A percentile compares a stretch with the other conserved stretches of the same genome.
Conservation (phyloP, 2,329 filamentous ascomycete species). For the Fusarium tricinctum region DNA sequence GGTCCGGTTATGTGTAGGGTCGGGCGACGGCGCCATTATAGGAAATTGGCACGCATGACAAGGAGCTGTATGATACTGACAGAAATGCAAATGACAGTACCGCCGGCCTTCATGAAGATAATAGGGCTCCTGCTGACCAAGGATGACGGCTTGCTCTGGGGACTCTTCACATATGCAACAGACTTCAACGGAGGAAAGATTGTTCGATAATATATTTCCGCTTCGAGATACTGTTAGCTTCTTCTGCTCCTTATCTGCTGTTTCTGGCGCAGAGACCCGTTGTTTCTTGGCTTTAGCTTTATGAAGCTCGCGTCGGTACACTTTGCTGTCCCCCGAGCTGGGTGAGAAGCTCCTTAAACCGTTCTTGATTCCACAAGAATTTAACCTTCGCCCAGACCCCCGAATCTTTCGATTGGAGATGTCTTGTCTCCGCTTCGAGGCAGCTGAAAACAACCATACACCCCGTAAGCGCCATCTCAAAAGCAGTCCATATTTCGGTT, state of each 20-base stretch:
- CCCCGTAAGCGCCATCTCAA: constrained; percentile 1
- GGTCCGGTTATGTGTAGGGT: not conserved
- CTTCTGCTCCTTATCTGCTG: too few relatives aligned
- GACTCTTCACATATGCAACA: not conserved
- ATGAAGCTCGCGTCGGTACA: too few relatives aligned
- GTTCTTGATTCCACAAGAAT: constrained; percentile 24
- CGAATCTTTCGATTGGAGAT: not conserved
- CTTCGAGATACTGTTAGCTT: too few relatives aligned
- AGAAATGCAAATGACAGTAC: not conserved
- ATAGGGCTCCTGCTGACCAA: too few relatives aligned
- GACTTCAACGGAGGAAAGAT: not conserved
- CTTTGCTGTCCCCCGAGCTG: not conserved
- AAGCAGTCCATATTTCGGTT: constrained; percentile 4
- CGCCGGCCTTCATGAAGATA: not conserved
- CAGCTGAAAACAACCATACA: constrained; percentile 24
- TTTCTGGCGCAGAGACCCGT: too few relatives aligned
- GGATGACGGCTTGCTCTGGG: not conserved
- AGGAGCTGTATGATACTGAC: not conserved
- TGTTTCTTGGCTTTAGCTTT: too few relatives aligned
- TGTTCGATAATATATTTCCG: not conserved
- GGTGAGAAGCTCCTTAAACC: not conserved
- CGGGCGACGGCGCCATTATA: not conserved
- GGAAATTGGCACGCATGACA: not conserved
- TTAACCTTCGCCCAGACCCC: constrained; percentile 8
- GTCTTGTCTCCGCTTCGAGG: not conserved